phyloP scores from a whole-genome alignment of 2,329 filamentous ascomycete genomes.

The Sporothrix globosa region DNA sequence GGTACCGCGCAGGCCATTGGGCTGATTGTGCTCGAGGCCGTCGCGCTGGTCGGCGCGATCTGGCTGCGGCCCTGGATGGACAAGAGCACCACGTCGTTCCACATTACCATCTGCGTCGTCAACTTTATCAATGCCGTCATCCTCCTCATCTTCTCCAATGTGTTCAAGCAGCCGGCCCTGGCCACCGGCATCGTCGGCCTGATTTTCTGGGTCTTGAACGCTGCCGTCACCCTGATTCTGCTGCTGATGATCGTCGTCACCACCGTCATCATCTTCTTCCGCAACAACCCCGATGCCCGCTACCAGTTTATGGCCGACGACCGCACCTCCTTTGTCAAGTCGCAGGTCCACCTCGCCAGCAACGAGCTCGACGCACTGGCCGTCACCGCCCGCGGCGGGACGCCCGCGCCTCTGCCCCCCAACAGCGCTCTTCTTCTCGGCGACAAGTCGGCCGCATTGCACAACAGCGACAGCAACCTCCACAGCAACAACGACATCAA shows the following conservation, averaged over 20 bases:
- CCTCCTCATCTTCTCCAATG: conserved; percentile 76
- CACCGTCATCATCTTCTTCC: conserved; percentile 67
- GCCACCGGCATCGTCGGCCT: conserved; percentile 83
- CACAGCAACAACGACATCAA: no score
- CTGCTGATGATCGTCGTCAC: conserved; percentile 77
- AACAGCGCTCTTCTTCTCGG: background rate
- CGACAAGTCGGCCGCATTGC: background rate
- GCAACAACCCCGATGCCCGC: conserved; percentile 82
- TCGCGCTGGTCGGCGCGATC: conserved; percentile 70
- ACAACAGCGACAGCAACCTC: no score
- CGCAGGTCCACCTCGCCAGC: conserved; percentile 70
- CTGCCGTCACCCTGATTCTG: conserved; percentile 73
- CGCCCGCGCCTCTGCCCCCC: background rate
- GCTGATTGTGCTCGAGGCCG: conserved; percentile 74
- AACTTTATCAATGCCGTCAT: conserved; percentile 84
- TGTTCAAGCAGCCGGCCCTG: conserved; percentile 76
- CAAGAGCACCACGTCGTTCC: conserved; percentile 89
- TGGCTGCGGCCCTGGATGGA: conserved; percentile 90
- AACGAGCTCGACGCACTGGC: conserved; percentile 83
- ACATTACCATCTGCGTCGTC: conserved; percentile 78
- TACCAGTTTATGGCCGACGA: conserved; percentile 91
- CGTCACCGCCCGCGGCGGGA: conserved; percentile 78
- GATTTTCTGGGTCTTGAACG: conserved; percentile 80
- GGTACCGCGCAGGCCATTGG: conserved; percentile 74
- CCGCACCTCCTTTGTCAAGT: conserved; percentile 88